phyloP scores from a whole-genome alignment of 2,329 filamentous ascomycete genomes.

The Aureobasidium sp. region DNA sequence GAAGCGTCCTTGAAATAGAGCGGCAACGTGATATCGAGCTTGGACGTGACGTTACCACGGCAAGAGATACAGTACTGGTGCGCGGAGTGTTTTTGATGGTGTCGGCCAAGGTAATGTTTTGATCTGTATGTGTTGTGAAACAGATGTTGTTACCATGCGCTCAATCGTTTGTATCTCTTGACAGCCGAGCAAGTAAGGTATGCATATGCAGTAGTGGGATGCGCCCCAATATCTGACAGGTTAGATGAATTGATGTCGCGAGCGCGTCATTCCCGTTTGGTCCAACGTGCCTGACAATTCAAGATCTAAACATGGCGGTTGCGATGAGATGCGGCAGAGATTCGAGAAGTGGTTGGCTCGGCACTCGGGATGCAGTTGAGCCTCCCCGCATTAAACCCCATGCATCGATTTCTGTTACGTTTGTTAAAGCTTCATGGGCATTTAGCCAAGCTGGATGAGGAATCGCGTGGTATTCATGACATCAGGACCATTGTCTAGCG shows the following conservation, averaged over 20 bases:
- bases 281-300: background rate
- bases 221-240: background rate
- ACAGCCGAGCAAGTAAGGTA: background rate
- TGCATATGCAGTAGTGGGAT: background rate
- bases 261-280: background rate
- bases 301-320: background rate
- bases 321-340: background rate
- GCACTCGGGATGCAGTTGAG: background rate
- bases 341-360: background rate
- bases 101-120: background rate
- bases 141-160: background rate
- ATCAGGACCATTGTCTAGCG: slow-evolving; percentile 2
- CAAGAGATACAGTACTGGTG: slow-evolving; percentile 22
- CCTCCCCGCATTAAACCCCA: background rate
- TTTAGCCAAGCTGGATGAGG: background rate
- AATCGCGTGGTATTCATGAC: slow-evolving; percentile 1
- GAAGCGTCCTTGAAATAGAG: slow-evolving; percentile 22
- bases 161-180: background rate
- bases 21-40: slow-evolving; percentile 9
- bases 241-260: background rate
- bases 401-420: slow-evolving; percentile 4
- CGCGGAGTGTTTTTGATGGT: slow-evolving; percentile 17
- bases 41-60: slow-evolving; percentile 18
- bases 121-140: background rate
- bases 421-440: background rate